Evolutionary conservation across 2,329 filamentous ascomycete species (phyloP).

Genomic region (Penicillium sp.): DNA sequence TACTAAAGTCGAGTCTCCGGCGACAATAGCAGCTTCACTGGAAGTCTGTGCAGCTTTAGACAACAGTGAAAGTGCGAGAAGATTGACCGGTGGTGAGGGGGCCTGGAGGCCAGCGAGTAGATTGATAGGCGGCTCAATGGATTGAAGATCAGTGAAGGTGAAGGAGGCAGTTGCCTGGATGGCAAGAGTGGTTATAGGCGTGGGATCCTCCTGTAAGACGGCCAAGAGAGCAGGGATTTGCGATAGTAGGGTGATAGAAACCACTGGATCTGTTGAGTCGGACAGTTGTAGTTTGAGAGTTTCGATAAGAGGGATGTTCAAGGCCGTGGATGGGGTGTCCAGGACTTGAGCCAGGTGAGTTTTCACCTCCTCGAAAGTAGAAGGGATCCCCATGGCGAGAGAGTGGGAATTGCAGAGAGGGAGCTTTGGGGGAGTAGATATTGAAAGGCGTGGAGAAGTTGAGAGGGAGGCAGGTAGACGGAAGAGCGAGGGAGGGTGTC

Average conservation of each 20-base stretch:
- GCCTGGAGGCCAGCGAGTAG: constrained; percentile 57
- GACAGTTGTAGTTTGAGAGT: constrained; percentile 50
- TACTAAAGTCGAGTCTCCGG: constrained; percentile 57
- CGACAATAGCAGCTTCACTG: constrained; percentile 60
- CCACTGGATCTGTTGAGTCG: constrained; percentile 34
- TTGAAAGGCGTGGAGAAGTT: neutral
- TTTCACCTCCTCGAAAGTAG: constrained; percentile 37
- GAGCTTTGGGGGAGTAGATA: neutral
- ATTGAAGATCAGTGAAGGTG: constrained; percentile 52
- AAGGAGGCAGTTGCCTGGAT: constrained; percentile 52
- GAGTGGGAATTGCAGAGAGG: too few species aligned
- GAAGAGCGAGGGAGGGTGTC: too few species aligned
- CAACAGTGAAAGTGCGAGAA: constrained; percentile 57
- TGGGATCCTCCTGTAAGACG: constrained; percentile 59
- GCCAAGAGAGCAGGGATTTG: constrained; percentile 55
- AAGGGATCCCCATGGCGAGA: constrained; percentile 35
- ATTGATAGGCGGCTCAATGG: constrained; percentile 52
- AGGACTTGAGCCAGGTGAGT: constrained; percentile 49
- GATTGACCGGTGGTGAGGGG: constrained; percentile 56
- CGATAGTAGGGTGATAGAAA: constrained; percentile 43
- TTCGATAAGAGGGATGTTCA: constrained; percentile 54
- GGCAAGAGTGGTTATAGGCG: constrained; percentile 55
- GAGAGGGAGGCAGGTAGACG: neutral
- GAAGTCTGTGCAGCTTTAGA: constrained; percentile 55
- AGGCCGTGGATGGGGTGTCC: constrained; percentile 44